These are phyloP conservation scores for Tetracentron sinense DNA, from an alignment of 164 flowering plant genomes.

Conservation along the genomic window DNA sequence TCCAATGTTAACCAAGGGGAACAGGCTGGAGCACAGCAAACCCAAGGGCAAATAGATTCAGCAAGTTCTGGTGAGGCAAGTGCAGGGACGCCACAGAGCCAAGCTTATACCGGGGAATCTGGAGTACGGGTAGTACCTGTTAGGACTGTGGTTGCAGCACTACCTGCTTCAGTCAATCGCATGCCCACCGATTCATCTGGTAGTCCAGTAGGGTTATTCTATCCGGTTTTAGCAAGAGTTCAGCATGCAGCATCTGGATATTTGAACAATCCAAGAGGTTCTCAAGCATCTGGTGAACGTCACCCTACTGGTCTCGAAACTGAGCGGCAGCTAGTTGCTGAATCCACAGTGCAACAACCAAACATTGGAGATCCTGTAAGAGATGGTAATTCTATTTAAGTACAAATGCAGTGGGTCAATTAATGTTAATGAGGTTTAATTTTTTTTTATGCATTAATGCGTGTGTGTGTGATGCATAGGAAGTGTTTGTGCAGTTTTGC, in stretches of 20 bases:
- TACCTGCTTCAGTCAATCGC: slow-evolving; percentile 48
- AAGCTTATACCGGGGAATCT: slow-evolving; percentile 40
- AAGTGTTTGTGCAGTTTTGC: too few species aligned
- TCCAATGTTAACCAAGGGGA: slow-evolving; percentile 38
- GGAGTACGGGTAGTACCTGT: slow-evolving; percentile 61
- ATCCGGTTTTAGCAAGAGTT: slow-evolving; percentile 69
- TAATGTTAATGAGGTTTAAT: too few species aligned
- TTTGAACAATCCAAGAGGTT: slow-evolving; percentile 28
- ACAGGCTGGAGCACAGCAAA: slow-evolving; percentile 35
- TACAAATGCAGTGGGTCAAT: too few species aligned
- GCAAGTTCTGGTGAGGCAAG: slow-evolving; percentile 28
- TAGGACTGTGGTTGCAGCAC: slow-evolving; percentile 68
- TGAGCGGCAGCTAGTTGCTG: slow-evolving; percentile 22
- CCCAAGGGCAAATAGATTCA: slow-evolving; percentile 35
- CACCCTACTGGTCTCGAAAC: slow-evolving; percentile 18
- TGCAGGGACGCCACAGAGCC: slow-evolving; percentile 28
- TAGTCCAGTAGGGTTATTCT: slow-evolving; percentile 47
- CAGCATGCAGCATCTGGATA: slow-evolving; percentile 43
- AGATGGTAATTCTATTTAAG: too few species aligned
- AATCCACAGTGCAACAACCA: slow-evolving; percentile 31
- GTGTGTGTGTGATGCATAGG: too few species aligned
- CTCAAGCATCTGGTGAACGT: slow-evolving; percentile 36
- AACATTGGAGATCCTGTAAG: slow-evolving; percentile 23
- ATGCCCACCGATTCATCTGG: slow-evolving; percentile 42
- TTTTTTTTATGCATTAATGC: too few species aligned